Percentiles rank a stretch among this genome's conserved stretches.
Conservation (phyloP, 768 basidiomycete species). For the Lentinula edodes region DNA sequence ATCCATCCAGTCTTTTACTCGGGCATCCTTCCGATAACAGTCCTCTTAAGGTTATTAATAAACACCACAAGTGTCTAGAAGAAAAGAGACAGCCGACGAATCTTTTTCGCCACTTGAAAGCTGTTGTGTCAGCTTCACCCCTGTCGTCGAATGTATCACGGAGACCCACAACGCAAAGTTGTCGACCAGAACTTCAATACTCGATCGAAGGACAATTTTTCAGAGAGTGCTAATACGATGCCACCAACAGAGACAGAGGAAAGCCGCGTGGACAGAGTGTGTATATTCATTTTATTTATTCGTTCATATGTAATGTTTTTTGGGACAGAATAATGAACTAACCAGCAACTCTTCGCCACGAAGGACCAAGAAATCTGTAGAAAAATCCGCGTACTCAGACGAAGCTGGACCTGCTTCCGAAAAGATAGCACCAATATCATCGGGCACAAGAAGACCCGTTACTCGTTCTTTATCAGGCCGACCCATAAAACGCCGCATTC, state of each 20-base stretch:
- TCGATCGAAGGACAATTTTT: neutral
- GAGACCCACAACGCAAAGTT: neutral
- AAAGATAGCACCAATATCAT: neutral
- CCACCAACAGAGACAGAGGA: neutral
- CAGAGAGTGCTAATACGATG: neutral
- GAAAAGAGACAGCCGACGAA: too few species aligned
- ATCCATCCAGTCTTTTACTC: neutral
- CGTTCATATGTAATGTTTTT: neutral
- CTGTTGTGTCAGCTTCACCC: neutral
- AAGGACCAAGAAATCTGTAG: neutral
- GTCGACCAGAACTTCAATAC: neutral
- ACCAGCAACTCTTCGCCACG: neutral
- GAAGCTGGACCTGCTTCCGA: neutral
- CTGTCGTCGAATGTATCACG: neutral
- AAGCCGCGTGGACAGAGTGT: neutral
- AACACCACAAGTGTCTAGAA: neutral
- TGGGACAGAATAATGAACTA: neutral
- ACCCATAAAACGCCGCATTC: conserved; percentile 1
- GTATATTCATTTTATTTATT: neutral
- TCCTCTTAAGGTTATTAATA: neutral
- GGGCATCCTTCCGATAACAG: neutral
- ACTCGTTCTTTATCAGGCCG: conserved; percentile 6
- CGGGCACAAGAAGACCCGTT: neutral
- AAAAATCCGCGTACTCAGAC: neutral
- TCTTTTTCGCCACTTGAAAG: neutral